Base-by-base conservation (phyloP, 2,329 filamentous ascomycete species). In the Monilinia polystroma region DNA sequence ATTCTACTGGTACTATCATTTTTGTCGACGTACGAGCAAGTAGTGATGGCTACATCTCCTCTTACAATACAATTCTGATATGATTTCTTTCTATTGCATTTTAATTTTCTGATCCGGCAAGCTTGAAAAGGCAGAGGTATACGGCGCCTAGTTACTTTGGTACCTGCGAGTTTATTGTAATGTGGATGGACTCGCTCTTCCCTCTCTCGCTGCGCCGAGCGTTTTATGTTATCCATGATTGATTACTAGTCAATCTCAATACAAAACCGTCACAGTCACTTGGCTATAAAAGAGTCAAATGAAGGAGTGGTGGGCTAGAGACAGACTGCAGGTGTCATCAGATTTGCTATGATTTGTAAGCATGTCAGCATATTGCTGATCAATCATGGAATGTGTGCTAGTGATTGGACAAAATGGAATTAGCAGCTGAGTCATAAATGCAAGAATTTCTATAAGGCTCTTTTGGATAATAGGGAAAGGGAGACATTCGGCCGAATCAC, bases 41-140 rank as follows among this genome's bases (percentile, higher is more conserved):
- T 35, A 35, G 32, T 6, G 32, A 35, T 35, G 32, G 32, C 32
- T 7, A 35, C 72, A 4, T 80, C 80, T 58, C 78, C 81, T 71
- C 83, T 84, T 67, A 82, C 83, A 51, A 79, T 71, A 70, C 83
- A 86, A 73, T 85, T 83, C 20, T 78, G 74, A 74, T 84, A 86
- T 64, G 84, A 83, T 62, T 79, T 76, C 11, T 76, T 75, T 54
- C 84, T 82, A 73, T 87, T 83, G 73, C 84, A 86, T 70, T 85
- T 86, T 51, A 73, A 64, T 47, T 72, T 73, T 67, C 70, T 60
- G 2, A 66, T 51, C 45, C 68, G 63, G 60, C 70, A 72, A 32
- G 70, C 68, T 38, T 68, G 59, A 59, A 69, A 72, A 14, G 69
- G 71, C 23, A 73, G 65, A 8, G 70, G 69, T 38, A 73, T 49